These are phyloP conservation scores for Alectoria sarmentosa DNA, from an alignment of 495 filamentous ascomycete species.

Conservation along the genomic window DNA sequence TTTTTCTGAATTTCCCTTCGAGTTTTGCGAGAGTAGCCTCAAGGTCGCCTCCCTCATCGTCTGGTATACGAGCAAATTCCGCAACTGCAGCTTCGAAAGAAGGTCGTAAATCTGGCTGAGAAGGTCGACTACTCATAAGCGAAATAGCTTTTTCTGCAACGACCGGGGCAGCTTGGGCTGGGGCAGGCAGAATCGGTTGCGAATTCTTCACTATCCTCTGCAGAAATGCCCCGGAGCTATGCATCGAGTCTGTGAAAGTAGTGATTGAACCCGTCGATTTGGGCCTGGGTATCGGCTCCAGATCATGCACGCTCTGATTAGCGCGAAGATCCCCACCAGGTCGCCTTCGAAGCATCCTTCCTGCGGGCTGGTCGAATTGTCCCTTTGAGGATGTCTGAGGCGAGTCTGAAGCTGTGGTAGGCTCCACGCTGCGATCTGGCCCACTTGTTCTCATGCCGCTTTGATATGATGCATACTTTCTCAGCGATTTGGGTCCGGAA, in stretches of 20 bases:
- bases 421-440: conserved; percentile 53
- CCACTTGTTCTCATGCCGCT: conserved; percentile 58
- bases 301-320: conserved; percentile 63
- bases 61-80: conserved; percentile 80
- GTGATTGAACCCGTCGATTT: conserved; percentile 66
- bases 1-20: conserved; percentile 75
- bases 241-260: conserved; percentile 60
- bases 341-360: conserved; percentile 64
- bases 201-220: conserved; percentile 18
- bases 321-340: conserved; percentile 87
- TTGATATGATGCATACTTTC: conserved; percentile 64
- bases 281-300: conserved; percentile 54
- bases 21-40: conserved; percentile 88
- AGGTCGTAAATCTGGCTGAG: conserved; percentile 67
- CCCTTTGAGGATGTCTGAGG: conserved; percentile 34
- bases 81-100: conserved; percentile 89
- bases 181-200: conserved; percentile 20
- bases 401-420: conserved; percentile 46
- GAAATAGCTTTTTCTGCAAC: conserved; percentile 44
- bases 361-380: conserved; percentile 33
- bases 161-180: conserved; percentile 32
- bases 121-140: conserved; percentile 67
- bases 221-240: conserved; percentile 48
- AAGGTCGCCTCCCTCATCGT: conserved; percentile 88
- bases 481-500: conserved; percentile 30